phyloP scores from a whole-genome alignment of 169 alveolate species.

The Amoebophrya sp. region DNA sequence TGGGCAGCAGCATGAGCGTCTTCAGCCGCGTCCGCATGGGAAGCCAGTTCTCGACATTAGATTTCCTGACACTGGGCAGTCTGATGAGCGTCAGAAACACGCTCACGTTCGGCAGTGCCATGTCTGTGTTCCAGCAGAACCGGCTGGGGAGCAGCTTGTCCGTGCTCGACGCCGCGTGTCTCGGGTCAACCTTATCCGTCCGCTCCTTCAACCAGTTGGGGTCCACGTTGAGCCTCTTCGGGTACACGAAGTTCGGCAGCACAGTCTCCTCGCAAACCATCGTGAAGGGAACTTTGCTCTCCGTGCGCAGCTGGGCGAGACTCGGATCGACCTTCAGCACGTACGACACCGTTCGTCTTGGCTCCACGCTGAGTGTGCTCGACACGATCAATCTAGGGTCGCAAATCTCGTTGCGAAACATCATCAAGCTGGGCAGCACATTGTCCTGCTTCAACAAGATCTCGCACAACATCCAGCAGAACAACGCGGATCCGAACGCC shows the following conservation, averaged over 20 bases:
- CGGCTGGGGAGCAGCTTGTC: constrained; percentile 17
- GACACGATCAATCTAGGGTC: not conserved
- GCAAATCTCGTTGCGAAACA: not conserved
- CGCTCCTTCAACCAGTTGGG: not conserved
- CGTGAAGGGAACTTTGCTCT: constrained; percentile 13
- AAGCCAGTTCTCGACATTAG: not conserved
- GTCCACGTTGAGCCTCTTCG: not conserved
- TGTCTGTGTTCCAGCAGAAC: not conserved
- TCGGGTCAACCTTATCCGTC: not conserved
- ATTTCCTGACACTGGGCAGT: not conserved
- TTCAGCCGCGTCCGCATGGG: not conserved
- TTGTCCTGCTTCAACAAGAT: not conserved
- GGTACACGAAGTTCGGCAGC: constrained; percentile 21
- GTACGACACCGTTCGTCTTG: not conserved
- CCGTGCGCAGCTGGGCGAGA: not conserved
- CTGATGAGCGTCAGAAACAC: not conserved
- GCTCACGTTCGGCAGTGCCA: not conserved
- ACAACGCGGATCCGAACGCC: not conserved
- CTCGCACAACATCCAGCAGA: not conserved
- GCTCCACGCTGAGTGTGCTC: not conserved
- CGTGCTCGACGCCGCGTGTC: not conserved
- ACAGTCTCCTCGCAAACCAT: not conserved
- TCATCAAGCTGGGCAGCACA: constrained; percentile 26
- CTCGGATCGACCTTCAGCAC: not conserved
- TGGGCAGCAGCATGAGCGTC: constrained; percentile 18